phyloP scores from a whole-genome alignment of 1,139 yeast species.

The Saccharomyces pastorianus region DNA sequence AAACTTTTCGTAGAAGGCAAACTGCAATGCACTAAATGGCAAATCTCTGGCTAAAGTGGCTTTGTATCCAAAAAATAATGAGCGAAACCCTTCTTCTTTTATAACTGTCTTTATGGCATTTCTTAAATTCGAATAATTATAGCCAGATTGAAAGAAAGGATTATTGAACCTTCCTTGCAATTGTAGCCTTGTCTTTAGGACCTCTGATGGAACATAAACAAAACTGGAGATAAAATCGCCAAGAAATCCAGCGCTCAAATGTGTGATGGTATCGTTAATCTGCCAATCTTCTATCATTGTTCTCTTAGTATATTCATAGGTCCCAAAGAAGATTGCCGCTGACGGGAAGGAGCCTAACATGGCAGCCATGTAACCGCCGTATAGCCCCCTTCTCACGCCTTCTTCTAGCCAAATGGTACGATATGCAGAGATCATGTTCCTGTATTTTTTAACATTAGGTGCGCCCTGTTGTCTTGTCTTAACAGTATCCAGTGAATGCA shows the following conservation, averaged over 20 bases:
- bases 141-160: slow-evolving; percentile 71
- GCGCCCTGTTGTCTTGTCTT: slow-evolving; percentile 96
- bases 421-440: slow-evolving; percentile 62
- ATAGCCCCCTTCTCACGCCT: slow-evolving; percentile 76
- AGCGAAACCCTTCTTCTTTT: slow-evolving; percentile 59
- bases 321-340: slow-evolving; percentile 84
- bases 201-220: slow-evolving; percentile 96
- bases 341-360: slow-evolving; percentile 87
- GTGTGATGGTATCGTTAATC: slow-evolving; percentile 73
- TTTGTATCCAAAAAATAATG: slow-evolving; percentile 83
- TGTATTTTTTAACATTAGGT: slow-evolving; percentile 57
- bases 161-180: slow-evolving; percentile 83
- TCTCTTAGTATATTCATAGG: slow-evolving; percentile 78
- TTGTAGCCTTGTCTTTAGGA: slow-evolving; percentile 86
- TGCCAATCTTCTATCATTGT: slow-evolving; percentile 53
- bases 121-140: slow-evolving; percentile 65
- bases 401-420: slow-evolving; percentile 67
- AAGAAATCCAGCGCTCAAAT: slow-evolving; percentile 74
- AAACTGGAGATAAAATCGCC: slow-evolving; percentile 88
- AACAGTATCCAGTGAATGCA: slow-evolving; percentile 95
- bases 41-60: slow-evolving; percentile 87
- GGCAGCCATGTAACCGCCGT: slow-evolving; percentile 90
- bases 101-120: slow-evolving; percentile 64
- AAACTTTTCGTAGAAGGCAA: slow-evolving; percentile 88
- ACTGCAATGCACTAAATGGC: slow-evolving; percentile 91